These are phyloP conservation scores for Spizellomyces sp. DNA, from an alignment of 192 early-diverging fungal species.

Conservation along the genomic window DNA sequence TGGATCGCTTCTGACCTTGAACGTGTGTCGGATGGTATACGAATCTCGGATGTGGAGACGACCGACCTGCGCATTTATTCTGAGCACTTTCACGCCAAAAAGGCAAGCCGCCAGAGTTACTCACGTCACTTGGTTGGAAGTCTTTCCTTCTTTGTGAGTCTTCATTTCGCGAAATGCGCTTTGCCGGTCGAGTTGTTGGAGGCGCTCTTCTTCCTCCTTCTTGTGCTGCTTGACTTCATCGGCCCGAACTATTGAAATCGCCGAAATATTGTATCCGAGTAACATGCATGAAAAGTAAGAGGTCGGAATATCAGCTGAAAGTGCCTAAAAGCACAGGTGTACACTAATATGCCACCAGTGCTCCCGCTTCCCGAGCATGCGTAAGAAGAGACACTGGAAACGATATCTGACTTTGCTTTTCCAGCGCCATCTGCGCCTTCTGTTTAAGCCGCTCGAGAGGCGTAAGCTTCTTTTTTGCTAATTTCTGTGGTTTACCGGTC, in stretches of 20 bases:
- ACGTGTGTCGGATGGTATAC: no score
- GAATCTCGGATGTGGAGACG: no score
- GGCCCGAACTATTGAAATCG: not conserved
- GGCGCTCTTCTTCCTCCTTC: not conserved
- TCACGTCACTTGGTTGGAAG: no score
- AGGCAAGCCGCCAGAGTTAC: no score
- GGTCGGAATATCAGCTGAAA: no score
- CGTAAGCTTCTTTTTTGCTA: slow-evolving; percentile 10
- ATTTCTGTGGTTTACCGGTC: not conserved
- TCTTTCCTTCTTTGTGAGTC: not conserved
- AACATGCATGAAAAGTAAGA: not conserved
- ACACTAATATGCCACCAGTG: no score
- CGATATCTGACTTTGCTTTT: slow-evolving; percentile 33
- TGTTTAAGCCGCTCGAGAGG: slow-evolving; percentile 23
- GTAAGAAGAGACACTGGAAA: not conserved
- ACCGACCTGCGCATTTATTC: no score
- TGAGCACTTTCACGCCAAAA: no score
- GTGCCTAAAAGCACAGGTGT: no score
- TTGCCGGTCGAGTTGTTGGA: not conserved
- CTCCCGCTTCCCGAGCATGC: no score
- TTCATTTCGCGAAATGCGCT: not conserved
- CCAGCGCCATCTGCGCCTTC: slow-evolving; percentile 13
- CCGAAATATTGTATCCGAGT: no score
- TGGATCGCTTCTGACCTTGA: no score
- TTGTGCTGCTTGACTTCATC: not conserved